Evolutionary conservation across 106 monocot species (phyloP).

Genomic region (Ottelia alismoides): DNA sequence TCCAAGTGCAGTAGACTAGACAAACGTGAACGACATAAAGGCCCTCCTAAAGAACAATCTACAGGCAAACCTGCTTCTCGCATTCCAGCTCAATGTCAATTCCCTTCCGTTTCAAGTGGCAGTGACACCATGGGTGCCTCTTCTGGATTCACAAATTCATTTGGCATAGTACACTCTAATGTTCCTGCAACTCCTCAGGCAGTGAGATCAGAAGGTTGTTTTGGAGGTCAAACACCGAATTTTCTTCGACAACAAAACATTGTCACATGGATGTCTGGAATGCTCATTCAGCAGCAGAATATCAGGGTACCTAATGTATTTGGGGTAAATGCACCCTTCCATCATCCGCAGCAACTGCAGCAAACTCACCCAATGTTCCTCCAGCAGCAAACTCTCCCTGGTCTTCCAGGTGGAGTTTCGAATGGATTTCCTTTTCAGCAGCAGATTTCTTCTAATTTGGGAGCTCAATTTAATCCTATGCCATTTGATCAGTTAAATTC

Average conservation of each 20-base stretch:
- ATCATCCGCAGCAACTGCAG: background rate
- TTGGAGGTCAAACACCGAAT: constrained; percentile 14
- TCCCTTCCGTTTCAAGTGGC: background rate
- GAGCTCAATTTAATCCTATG: constrained; percentile 6
- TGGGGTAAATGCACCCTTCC: constrained; percentile 4
- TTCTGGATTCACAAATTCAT: constrained; percentile 2
- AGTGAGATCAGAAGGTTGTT: background rate
- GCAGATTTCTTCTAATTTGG: constrained; percentile 23
- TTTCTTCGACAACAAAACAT: constrained; percentile 12
- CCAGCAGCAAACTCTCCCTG: constrained; percentile 18
- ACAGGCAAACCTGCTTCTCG: background rate
- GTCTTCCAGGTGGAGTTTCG: too few relatives aligned
- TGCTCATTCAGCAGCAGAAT: constrained; percentile 12
- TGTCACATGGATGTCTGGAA: constrained; percentile 4
- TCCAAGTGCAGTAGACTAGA: constrained; percentile 5
- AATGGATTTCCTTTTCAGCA: constrained; percentile 27
- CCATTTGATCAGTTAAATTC: constrained; percentile 11
- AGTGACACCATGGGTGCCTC: background rate
- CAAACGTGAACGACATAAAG: background rate
- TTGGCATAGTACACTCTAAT: background rate
- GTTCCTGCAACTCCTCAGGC: constrained; percentile 6
- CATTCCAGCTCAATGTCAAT: background rate
- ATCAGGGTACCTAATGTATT: constrained; percentile 4
- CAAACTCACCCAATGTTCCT: constrained; percentile 4
- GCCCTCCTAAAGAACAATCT: background rate